Evolutionary conservation across 306 rosid genomes (phyloP).

Genomic region (cucumber (Cucumis sativus)): Cucumber_9930_V3 NC_026658.2:25227501-25228000

Average conservation of each 20-base stretch:
- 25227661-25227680: slow-evolving; percentile 63
- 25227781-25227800: not conserved
- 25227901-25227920: slow-evolving; percentile 59
- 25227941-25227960: slow-evolving; percentile 96
- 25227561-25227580: not conserved
- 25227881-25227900: slow-evolving; percentile 79
- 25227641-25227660: slow-evolving; percentile 77
- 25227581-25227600: not conserved
- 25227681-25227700: slow-evolving; percentile 62
- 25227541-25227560: not conserved
- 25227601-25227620: slow-evolving; percentile 42
- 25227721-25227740: not conserved
- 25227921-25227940: slow-evolving; percentile 59
- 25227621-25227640: slow-evolving; percentile 81
- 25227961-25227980: slow-evolving; percentile 70
- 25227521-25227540: slow-evolving; percentile 93
- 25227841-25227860: slow-evolving; percentile 43
- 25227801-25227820: not conserved
- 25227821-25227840: slow-evolving; percentile 17
- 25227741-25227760: not conserved
- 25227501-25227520: slow-evolving; percentile 70
- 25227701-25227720: slow-evolving; percentile 49
- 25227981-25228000: slow-evolving; percentile 56
- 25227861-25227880: slow-evolving; percentile 69
- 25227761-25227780: not conserved